Evolutionary conservation across 345 rosid genomes (phyloP), one percentile per base, ranked within the genome.

Genomic region (Bruguiera sexangula): DNA sequence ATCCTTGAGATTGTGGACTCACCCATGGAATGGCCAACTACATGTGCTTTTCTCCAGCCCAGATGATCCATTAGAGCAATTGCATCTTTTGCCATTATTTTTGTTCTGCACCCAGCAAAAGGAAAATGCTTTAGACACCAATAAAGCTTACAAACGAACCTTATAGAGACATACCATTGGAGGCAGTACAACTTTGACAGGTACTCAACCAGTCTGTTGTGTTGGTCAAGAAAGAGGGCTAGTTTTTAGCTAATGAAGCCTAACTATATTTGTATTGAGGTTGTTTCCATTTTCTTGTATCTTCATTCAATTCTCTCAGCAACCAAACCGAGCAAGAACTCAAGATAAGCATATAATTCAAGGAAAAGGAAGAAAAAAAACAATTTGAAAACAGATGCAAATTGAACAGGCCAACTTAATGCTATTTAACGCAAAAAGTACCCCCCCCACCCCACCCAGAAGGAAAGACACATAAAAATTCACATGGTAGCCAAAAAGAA

Each of bases 1-100:
- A 55, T n/a, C 54, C 32, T 36, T 6, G 18, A 32, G 27, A n/a
- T 51, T 20, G 66, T 37, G 50, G 55, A 71, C 74, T 79, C 73
- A 90, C 99, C 99, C 99, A 95, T 92, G 56, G 99, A 95, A 66
- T 95, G 99, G 1, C 99, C 99, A 81, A 90, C 81, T 4, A 90
- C 81, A 68, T 95, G 97, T 67, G 94, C 96, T 73, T 72, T 83
- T 65, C 77, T 69, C 99, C 99, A 95, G 37, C 96, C 96, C 69
- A 95, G 70, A 80, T 95, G 93, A 87, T 95, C 92, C 93, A 95
- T 56, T 67, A 95, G 74, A 21, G 72, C 86, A 63, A 95, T 83
- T 10, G 96, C 89, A 84, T 95, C 99, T 39, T 85, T 86, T 0
- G 98, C 99, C 99, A 95, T 92, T 66, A 82, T 83, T 48, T 69